phyloP scores from a whole-genome alignment of 106 monocot species.

The Platanthera guangdongensis region DNA sequence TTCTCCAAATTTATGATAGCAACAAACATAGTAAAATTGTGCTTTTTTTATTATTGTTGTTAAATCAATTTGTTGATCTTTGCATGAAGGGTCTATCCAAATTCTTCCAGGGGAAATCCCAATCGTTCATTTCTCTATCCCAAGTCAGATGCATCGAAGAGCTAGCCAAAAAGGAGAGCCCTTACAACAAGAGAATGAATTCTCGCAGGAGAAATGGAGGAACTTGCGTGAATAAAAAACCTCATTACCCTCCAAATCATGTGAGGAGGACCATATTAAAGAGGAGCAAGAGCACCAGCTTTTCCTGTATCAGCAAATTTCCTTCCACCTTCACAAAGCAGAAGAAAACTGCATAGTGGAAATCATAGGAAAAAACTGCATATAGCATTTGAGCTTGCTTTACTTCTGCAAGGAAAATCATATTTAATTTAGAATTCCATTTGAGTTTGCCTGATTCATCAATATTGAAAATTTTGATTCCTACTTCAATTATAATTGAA shows the following conservation, averaged over 20 bases:
- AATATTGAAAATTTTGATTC: too few relatives aligned
- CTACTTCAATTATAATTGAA: too few relatives aligned
- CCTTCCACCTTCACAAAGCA: conserved; percentile 19
- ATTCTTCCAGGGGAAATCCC: conserved; percentile 46
- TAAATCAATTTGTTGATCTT: background rate
- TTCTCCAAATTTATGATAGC: too few relatives aligned
- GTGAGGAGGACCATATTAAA: conserved; percentile 9
- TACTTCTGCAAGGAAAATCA: too few relatives aligned
- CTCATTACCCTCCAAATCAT: background rate
- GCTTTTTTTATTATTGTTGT: background rate
- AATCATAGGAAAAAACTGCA: too few relatives aligned
- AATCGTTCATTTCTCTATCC: conserved; percentile 40
- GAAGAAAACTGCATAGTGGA: too few relatives aligned
- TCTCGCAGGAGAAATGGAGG: conserved; percentile 21
- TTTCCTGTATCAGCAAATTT: conserved; percentile 2
- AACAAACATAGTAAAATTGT: too few relatives aligned
- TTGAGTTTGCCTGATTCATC: too few relatives aligned
- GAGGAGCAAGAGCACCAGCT: conserved; percentile 6
- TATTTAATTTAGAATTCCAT: too few relatives aligned
- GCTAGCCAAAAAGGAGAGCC: conserved; percentile 31
- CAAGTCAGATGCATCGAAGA: conserved; percentile 35
- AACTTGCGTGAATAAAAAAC: conserved; percentile 3
- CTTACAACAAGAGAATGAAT: conserved; percentile 28
- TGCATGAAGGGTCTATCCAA: conserved; percentile 47
- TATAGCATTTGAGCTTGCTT: too few relatives aligned